Evolutionary conservation across 257 asterid species (phyloP).

Genomic region (Nicotiana attenuata): DNA sequence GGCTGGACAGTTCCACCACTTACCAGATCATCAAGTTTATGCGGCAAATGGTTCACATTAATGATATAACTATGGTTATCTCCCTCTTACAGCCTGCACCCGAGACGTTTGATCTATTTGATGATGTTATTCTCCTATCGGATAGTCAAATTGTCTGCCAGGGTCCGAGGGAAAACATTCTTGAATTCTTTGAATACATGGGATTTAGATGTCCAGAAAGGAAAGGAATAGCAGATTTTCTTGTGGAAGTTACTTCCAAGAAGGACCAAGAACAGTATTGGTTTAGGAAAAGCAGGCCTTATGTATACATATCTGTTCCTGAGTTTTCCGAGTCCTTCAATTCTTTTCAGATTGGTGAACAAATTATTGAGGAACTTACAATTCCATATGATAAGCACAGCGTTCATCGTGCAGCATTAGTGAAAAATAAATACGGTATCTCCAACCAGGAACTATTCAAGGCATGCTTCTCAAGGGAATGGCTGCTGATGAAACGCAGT

Average conservation of each 20-base stretch:
- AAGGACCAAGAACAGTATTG: constrained; percentile 81
- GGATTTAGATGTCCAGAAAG: constrained; percentile 88
- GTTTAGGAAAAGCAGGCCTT: constrained; percentile 48
- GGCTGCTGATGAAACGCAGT: constrained; percentile 72
- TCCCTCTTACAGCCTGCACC: constrained; percentile 90
- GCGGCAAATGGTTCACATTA: constrained; percentile 85
- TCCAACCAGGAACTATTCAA: constrained; percentile 61
- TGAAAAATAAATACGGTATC: constrained; percentile 64
- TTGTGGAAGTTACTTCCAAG: constrained; percentile 80
- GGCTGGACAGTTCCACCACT: constrained; percentile 87
- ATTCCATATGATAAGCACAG: constrained; percentile 57
- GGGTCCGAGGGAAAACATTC: constrained; percentile 70
- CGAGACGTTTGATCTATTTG: constrained; percentile 67
- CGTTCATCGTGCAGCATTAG: constrained; percentile 74
- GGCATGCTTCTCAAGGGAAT: constrained; percentile 67
- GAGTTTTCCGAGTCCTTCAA: constrained; percentile 54
- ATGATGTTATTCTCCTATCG: constrained; percentile 70
- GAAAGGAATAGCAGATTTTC: constrained; percentile 78
- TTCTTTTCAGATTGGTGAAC: constrained; percentile 50
- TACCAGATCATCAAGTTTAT: constrained; percentile 72
- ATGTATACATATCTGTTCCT: constrained; percentile 41
- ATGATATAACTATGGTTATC: constrained; percentile 68
- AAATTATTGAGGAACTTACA: constrained; percentile 37
- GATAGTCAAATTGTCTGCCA: constrained; percentile 74
- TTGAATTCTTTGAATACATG: constrained; percentile 52